phyloP scores from a whole-genome alignment of 495 filamentous ascomycete genomes.

The Xylaria flabelliformis region DNA sequence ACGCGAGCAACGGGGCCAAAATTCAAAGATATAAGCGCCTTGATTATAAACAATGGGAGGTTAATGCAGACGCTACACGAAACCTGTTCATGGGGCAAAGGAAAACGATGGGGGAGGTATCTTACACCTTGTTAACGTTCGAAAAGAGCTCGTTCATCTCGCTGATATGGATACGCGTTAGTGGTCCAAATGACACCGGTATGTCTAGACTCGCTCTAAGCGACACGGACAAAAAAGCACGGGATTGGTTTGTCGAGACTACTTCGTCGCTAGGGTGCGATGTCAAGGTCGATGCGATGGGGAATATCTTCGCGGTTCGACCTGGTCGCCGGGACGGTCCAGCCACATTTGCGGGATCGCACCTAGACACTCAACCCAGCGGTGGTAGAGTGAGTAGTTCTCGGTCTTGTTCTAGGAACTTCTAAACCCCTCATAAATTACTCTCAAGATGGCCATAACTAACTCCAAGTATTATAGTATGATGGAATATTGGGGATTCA shows the following conservation, averaged over 20 bases:
- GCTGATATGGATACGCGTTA: constrained; percentile 21
- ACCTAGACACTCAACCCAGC: constrained; percentile 80
- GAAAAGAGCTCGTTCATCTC: not conserved
- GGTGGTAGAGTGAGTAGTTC: constrained; percentile 59
- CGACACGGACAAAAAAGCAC: constrained; percentile 71
- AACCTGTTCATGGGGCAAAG: constrained; percentile 38
- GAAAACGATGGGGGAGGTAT: constrained; percentile 42
- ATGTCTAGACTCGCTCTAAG: constrained; percentile 66
- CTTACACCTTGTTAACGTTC: not conserved
- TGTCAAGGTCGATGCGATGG: constrained; percentile 49
- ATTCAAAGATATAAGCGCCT: constrained; percentile 21
- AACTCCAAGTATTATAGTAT: constrained; percentile 40
- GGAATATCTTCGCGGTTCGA: constrained; percentile 55
- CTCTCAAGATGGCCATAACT: too few species aligned
- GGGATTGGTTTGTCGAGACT: constrained; percentile 77
- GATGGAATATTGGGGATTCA: constrained; percentile 80
- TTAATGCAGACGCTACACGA: constrained; percentile 38
- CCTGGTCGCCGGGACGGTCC: constrained; percentile 25
- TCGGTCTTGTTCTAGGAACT: too few species aligned
- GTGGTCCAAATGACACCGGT: constrained; percentile 43
- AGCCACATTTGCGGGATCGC: constrained; percentile 70
- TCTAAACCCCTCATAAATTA: too few species aligned
- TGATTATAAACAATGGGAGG: constrained; percentile 33
- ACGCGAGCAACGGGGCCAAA: not conserved
- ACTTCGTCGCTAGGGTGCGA: constrained; percentile 68